Conservation (phyloP, 2,329 filamentous ascomycete species). For the Phoma sp. region DNA sequence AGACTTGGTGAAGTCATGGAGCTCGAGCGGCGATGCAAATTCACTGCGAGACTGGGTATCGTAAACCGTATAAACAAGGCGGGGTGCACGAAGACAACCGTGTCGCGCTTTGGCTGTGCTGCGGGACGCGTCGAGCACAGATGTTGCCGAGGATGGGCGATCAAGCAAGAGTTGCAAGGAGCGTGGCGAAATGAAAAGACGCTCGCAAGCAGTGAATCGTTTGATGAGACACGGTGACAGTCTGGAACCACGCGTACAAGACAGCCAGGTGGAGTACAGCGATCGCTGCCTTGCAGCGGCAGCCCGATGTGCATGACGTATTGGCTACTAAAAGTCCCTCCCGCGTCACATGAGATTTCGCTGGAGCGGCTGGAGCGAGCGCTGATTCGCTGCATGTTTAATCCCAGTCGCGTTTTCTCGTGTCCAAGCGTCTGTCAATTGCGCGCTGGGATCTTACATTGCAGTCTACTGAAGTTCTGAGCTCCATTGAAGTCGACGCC, state of each 20-base stretch:
- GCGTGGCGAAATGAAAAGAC: conserved; percentile 31
- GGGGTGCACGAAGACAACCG: conserved; percentile 18
- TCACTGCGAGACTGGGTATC: conserved; percentile 32
- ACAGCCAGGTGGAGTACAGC: conserved; percentile 29
- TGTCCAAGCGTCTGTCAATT: conserved; percentile 8
- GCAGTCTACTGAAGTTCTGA: neutral
- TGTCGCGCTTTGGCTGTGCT: conserved; percentile 26
- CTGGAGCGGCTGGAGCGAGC: conserved; percentile 26
- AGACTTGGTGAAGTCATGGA: conserved; percentile 44
- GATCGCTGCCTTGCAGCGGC: conserved; percentile 46
- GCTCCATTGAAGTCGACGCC: no score
- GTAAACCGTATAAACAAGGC: conserved; percentile 34
- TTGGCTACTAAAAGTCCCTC: conserved; percentile 23
- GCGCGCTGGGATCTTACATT: neutral
- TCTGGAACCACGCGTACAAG: conserved; percentile 31
- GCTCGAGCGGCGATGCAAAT: conserved; percentile 26
- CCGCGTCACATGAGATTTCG: conserved; percentile 33
- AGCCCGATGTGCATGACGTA: conserved; percentile 47
- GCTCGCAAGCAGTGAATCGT: conserved; percentile 24
- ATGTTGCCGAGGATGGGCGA: conserved; percentile 21
- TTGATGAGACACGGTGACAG: conserved; percentile 22
- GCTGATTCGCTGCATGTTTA: conserved; percentile 32
- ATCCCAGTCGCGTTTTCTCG: conserved; percentile 22
- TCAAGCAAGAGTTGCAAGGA: conserved; percentile 24
- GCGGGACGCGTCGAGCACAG: conserved; percentile 16